Conservation (phyloP, 163 green algal genomes). For the Trebouxiophyceae sp. region DNA sequence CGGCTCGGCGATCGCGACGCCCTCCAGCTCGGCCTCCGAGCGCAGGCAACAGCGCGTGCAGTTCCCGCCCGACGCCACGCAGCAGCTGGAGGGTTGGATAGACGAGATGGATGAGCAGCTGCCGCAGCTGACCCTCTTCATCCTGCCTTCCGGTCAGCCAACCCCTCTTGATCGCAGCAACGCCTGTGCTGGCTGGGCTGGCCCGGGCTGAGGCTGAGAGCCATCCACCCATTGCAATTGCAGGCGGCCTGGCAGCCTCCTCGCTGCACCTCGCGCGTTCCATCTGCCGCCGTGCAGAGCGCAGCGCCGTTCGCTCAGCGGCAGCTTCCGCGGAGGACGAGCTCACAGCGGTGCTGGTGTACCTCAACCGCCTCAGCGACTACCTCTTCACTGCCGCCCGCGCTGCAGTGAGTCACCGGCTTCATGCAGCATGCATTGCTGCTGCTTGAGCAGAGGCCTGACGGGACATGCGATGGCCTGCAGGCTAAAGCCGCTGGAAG, state of each 20-base stretch:
- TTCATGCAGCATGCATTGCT: background rate
- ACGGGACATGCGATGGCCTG: background rate
- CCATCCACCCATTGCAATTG: background rate
- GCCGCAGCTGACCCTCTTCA: constrained; percentile 83
- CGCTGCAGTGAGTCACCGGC: constrained; percentile 23
- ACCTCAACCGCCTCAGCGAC: constrained; percentile 90
- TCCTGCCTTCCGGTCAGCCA: constrained; percentile 73
- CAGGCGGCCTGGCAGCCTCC: constrained; percentile 52
- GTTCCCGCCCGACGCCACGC: background rate
- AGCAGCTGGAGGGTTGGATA: constrained; percentile 84
- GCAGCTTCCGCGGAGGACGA: constrained; percentile 10
- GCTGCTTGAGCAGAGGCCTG: background rate
- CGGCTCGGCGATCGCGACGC: constrained; percentile 84
- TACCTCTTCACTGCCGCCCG: constrained; percentile 91
- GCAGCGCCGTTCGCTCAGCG: constrained; percentile 37
- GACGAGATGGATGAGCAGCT: constrained; percentile 73
- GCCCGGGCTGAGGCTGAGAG: background rate
- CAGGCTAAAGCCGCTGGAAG: background rate
- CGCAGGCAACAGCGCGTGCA: background rate
- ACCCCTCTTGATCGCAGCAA: background rate
- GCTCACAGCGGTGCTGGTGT: constrained; percentile 53
- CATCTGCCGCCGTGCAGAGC: constrained; percentile 83
- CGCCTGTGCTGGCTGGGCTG: background rate
- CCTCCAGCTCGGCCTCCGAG: constrained; percentile 9
- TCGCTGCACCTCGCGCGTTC: constrained; percentile 71